Base-by-base conservation (phyloP, 108 stramenopile genomes). In the Conticribra weissflogii region DNA sequence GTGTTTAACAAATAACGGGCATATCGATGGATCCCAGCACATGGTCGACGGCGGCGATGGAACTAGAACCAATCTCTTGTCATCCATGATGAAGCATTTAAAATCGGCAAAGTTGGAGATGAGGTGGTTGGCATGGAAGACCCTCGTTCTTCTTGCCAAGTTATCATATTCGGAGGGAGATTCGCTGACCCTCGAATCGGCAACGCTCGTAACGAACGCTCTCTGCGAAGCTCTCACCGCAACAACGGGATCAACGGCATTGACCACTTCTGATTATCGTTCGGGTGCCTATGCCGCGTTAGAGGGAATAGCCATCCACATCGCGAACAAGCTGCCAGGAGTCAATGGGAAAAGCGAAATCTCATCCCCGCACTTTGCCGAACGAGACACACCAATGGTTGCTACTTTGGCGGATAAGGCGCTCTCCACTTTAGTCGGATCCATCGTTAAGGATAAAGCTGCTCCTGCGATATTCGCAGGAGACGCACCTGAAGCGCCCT, bases 371-470 rank as follows among this genome's bases (percentile, higher is more conserved):
- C 5, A 12, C 12, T 41, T 9, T 41, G 36, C n/a, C n/a, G n/a
- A n/a, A n/a, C n/a, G 41, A 28, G 14, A 53, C 8, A 44, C n/a
- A 15, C 61, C 16, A n/a, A 27, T 8, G 2, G 5, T 31, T 1
- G 31, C 59, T 28, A n/a, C 51, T 18, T 44, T 65, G 57, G 72
- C 62, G 2, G 60, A 81, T 47, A 49, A 28, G 19, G 77, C 63
- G 7, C 54, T 82, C 15, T 29, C 67, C 1, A 48, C 72, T 17
- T 45, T 79, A 7, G 41, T 56, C 8, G 54, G 50, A 29, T 54
- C 34, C 3, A 21, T 82, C 8, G 49, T 76, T 34, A 89, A 87
- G 72, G 88, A 89, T 51, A 85, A 82, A 31, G 79, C 78, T 57
- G 65, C 74, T 23, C 67, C 86, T 12, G 50, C 34, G 0, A 70